Evolutionary conservation across 2,329 filamentous ascomycete genomes (phyloP).

Genomic region (Apiospora pterosperma): DNA sequence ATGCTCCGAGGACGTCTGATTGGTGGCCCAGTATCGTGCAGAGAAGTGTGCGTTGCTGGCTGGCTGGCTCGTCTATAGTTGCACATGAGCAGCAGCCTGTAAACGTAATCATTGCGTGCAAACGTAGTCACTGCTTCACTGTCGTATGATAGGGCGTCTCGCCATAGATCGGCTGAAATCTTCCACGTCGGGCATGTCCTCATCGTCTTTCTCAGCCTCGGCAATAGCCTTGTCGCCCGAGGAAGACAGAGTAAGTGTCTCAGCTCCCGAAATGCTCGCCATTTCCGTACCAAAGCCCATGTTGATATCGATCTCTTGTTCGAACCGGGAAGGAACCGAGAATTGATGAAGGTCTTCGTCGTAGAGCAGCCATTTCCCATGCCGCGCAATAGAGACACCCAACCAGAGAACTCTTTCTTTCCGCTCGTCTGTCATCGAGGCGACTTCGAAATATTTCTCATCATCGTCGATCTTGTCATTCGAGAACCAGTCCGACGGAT

Average conservation of each 20-base stretch:
- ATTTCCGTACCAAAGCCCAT: conserved; percentile 1
- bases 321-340: conserved; percentile 32
- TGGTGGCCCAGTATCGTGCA: neutral
- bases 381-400: conserved; percentile 42
- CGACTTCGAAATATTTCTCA: conserved; percentile 60
- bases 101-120: neutral
- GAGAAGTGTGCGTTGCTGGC: neutral
- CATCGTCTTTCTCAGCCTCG: neutral
- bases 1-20: too few species aligned
- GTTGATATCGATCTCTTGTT: conserved; percentile 27
- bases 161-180: neutral
- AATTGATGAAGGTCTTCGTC: conserved; percentile 36
- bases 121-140: neutral
- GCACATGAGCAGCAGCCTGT: neutral
- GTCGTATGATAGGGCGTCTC: neutral
- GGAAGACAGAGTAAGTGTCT: neutral
- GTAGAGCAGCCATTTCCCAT: conserved; percentile 44
- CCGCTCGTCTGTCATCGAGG: conserved; percentile 55
- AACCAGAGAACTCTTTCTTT: conserved; percentile 59
- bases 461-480: conserved; percentile 62
- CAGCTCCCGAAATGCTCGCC: neutral
- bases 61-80: too few species aligned
- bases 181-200: neutral
- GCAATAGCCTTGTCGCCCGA: neutral
- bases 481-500: conserved; percentile 56